These are phyloP conservation scores for Wickerhamomyces ciferrii DNA, from an alignment of 805 yeast genomes.

Conservation along the genomic window DNA sequence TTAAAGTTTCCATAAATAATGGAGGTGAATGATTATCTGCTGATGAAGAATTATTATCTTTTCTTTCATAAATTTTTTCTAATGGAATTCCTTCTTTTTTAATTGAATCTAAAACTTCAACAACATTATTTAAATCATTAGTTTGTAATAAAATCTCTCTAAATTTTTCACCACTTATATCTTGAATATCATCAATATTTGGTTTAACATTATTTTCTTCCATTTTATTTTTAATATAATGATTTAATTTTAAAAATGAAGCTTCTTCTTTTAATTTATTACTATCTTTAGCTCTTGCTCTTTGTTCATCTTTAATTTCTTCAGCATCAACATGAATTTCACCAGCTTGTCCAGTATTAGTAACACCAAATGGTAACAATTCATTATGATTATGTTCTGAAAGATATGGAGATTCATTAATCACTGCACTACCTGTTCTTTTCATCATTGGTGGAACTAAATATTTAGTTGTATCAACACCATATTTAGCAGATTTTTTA, in stretches of 20 bases:
- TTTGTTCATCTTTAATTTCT: slow-evolving; percentile 22
- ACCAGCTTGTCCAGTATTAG: slow-evolving; percentile 20
- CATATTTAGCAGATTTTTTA: slow-evolving; percentile 17
- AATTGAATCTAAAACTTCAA: slow-evolving; percentile 31
- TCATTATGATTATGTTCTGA: slow-evolving; percentile 26
- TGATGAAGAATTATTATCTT: slow-evolving; percentile 4
- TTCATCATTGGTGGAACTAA: slow-evolving; percentile 5
- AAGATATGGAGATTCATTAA: slow-evolving; percentile 20
- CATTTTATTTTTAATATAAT: slow-evolving; percentile 8
- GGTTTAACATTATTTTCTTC: slow-evolving; percentile 17
- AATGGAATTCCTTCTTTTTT: slow-evolving; percentile 35
- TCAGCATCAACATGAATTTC: slow-evolving; percentile 25
- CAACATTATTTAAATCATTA: slow-evolving; percentile 30
- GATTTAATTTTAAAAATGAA: slow-evolving; percentile 14
- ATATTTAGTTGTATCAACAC: not conserved
- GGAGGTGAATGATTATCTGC: not conserved
- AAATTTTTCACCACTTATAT: slow-evolving; percentile 30
- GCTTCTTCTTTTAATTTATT: slow-evolving; percentile 20
- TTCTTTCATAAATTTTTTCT: slow-evolving; percentile 24
- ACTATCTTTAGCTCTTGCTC: slow-evolving; percentile 11
- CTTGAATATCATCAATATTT: slow-evolving; percentile 20
- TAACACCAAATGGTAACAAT: slow-evolving; percentile 32
- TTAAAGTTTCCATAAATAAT: slow-evolving; percentile 15
- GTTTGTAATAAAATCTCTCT: slow-evolving; percentile 31
- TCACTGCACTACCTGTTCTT: slow-evolving; percentile 12